Evolutionary conservation across 768 basidiomycete genomes (phyloP), one percentile per base, ranked within the genome.

Genomic region (Suillus lakei): DNA sequence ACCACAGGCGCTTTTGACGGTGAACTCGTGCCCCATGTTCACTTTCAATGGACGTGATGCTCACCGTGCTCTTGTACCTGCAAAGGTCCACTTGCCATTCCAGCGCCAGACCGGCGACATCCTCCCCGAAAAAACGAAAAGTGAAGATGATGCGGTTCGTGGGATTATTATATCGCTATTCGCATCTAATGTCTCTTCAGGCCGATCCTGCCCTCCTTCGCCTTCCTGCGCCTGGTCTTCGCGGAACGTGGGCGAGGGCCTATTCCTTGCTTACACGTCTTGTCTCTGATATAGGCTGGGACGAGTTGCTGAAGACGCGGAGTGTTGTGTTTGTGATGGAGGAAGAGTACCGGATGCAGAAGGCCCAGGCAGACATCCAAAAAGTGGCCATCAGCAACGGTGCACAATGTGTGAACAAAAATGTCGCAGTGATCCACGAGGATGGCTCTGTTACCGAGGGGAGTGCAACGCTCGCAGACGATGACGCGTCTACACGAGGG

Each of bases 21-120:
- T 98, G 58, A 98, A 98, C 74, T 98, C 96, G 21, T 98, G 98
- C 80, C 96, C 97, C 3, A 99, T 99, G 98, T 99, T 99, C 80
- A 99, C 98, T 9, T 99, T 93, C 80, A 98, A 98, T 73, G 97
- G 98, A 51, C 89, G 96, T 26, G 98, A 99, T 76, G 83, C 90
- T 3, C 98, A 99, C 74, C 87, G 96, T 4, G 88, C 86, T 75
- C 87, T 98, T 12, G 83, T 91, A 1, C 89, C 96, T 21, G 82
- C 90, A 1, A 88, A 90, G 66, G 85, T 96, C 7, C 94, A 96
- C 76, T 83, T 98, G 1, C 98, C 98, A 1, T 87, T 92, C 74
- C 91, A 91, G 68, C 86, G 90, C 62, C 87, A 91, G 53, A 95
- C 99, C 67, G 88, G 89, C 7, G 95, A 97, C 53, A 94, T 99